Evolutionary conservation across 1,139 yeast species (phyloP).

Genomic region (Trichomonascaceae sp.): DNA sequence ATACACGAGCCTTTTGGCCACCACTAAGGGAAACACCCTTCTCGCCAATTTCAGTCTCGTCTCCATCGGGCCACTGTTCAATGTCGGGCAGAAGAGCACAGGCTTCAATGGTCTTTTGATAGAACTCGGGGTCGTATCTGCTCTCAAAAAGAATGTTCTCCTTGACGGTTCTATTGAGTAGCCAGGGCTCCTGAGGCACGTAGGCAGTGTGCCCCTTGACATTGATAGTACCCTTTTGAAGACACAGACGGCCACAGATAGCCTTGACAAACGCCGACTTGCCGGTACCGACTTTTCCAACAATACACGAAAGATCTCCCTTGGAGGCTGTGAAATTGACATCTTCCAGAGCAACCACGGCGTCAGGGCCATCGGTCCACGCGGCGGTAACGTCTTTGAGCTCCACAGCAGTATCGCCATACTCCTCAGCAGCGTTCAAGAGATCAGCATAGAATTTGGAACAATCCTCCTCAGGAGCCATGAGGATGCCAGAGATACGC

Average conservation of each 20-base stretch:
- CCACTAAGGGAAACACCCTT: constrained; percentile 82
- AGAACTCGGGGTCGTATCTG: constrained; percentile 52
- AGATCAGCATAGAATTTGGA: constrained; percentile 9
- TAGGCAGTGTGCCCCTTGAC: constrained; percentile 62
- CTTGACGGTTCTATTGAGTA: constrained; percentile 56
- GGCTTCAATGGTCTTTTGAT: constrained; percentile 54
- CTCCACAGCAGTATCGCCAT: constrained; percentile 29
- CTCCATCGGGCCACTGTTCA: constrained; percentile 64
- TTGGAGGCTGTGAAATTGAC: constrained; percentile 39
- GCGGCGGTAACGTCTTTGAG: constrained; percentile 34
- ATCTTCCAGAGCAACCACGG: constrained; percentile 36
- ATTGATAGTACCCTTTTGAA: constrained; percentile 46
- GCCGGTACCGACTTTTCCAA: constrained; percentile 72
- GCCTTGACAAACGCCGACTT: constrained; percentile 55
- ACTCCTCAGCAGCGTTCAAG: constrained; percentile 13
- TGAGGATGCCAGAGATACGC: constrained; percentile 42
- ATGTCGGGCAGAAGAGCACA: constrained; percentile 65
- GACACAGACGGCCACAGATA: constrained; percentile 44
- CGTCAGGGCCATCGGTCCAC: constrained; percentile 28
- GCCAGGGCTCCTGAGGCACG: constrained; percentile 75
- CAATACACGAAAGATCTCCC: constrained; percentile 57
- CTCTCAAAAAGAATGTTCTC: constrained; percentile 74
- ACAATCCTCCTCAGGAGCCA: constrained; percentile 30
- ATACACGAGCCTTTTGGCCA: constrained; percentile 79
- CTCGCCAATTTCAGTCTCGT: constrained; percentile 75